A percentile compares a stretch with the other conserved stretches of the same genome.
Conservation (phyloP, 1,139 yeast species). For the Pichia cactophila region DNA sequence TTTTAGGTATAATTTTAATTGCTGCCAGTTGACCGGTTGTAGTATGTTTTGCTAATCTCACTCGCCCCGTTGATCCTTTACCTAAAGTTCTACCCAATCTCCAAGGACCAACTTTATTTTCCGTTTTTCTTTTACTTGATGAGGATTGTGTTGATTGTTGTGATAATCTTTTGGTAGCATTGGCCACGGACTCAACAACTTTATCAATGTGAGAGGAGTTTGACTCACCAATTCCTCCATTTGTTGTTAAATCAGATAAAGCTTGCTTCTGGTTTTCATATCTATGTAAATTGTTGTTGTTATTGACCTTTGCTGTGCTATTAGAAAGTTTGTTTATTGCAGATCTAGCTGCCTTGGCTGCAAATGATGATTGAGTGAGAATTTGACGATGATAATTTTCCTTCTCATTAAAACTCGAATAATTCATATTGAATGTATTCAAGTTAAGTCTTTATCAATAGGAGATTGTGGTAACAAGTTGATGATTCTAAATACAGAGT, state of each 20-base stretch:
- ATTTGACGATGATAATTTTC: neutral
- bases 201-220: constrained; percentile 24
- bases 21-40: constrained; percentile 72
- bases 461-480: no score
- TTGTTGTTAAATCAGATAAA: neutral
- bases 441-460: neutral
- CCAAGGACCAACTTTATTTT: constrained; percentile 72
- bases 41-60: constrained; percentile 62
- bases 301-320: neutral
- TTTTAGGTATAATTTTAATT: constrained; percentile 71
- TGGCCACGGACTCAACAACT: constrained; percentile 40
- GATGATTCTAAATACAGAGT: no score
- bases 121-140: constrained; percentile 43
- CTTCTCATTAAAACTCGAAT: neutral
- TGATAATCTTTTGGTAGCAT: constrained; percentile 50
- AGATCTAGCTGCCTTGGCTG: constrained; percentile 20
- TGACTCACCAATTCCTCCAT: neutral
- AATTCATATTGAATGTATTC: neutral
- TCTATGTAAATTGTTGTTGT: neutral
- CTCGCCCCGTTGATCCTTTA: constrained; percentile 77
- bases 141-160: constrained; percentile 43
- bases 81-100: constrained; percentile 71
- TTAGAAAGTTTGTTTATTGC: neutral
- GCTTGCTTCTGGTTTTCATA: neutral
- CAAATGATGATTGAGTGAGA: constrained; percentile 13